A percentile compares a stretch with the other conserved stretches of the same genome.
phyloP scores from a whole-genome alignment of 225 moss, liverwort and hornwort genomes.

The Pleurozium schreberi region DNA sequence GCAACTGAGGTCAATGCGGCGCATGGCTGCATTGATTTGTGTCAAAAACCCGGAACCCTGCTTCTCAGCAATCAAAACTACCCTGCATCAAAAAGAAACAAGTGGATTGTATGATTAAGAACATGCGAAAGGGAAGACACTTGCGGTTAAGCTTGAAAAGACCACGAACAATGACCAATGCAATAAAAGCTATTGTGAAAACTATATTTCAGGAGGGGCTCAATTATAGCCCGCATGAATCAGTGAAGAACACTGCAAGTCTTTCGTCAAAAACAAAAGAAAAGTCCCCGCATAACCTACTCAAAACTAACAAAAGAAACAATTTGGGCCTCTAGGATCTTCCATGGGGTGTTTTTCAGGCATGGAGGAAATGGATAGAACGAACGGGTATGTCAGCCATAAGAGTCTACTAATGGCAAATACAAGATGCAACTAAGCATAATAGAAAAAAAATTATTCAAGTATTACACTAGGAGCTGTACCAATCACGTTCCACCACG shows the following conservation, averaged over 20 bases:
- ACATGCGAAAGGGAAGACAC: not conserved
- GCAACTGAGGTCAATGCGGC: slow-evolving; percentile 88
- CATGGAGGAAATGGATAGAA: not conserved
- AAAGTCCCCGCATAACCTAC: not conserved
- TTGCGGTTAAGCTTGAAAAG: not conserved
- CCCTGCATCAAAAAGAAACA: slow-evolving; percentile 37
- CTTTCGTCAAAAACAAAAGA: not conserved
- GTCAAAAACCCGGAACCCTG: slow-evolving; percentile 43
- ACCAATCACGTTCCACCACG: slow-evolving; percentile 97
- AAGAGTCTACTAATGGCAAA: not conserved
- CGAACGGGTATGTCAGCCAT: not conserved
- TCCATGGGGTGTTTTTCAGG: not conserved
- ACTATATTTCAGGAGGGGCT: not conserved
- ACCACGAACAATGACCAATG: not conserved
- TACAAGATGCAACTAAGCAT: not conserved
- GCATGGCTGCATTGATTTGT: slow-evolving; percentile 70
- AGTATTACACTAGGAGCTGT: not conserved
- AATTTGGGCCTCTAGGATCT: not conserved
- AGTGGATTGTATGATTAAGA: not conserved
- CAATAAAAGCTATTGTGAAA: not conserved
- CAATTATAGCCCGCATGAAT: not conserved
- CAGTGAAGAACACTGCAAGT: not conserved
- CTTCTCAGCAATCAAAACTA: slow-evolving; percentile 68
- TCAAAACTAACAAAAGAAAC: not conserved
- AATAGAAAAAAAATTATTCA: not conserved